Evolutionary conservation across 306 rosid genomes (phyloP), one percentile per base, ranked within the genome.

Genomic region (Senna tora): DNA sequence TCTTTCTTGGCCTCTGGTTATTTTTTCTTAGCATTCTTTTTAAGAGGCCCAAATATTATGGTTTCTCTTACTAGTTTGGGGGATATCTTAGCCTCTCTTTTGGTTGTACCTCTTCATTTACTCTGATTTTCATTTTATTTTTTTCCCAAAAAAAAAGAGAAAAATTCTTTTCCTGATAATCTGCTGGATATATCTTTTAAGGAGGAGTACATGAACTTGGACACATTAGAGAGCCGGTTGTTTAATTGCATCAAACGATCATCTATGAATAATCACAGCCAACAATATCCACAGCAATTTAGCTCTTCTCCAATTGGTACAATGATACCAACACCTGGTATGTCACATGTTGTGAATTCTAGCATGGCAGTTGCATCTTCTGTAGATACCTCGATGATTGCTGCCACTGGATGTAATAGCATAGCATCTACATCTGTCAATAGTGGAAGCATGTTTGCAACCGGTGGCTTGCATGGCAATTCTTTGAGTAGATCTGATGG

Each of bases 281-380:
- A 85, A 73, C 98, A 87, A 55, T 84, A 85, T 74, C 77, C 82
- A 28, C 97, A 82, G 77, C 84, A 73, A 75, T 89, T 84, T 58
- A 82, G 79, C 85, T 84, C 93, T 57, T 84, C 97, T 65, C 79
- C 92, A 19, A 43, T 85, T 49, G 82, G 93, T 69, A 87, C 91
- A 47, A 94, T 94, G 99, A 94, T 91, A 83, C 96, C 99, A 19
- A 94, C 99, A 6, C 97, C 99, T 43, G 97, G 99, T 51, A 89
- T 94, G 87, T 75, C 89, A 15, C 91, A 88, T 68, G 71, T 78
- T 79, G 84, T 88, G 75, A 89, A 87, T 87, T 83, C 99, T 66
- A 91, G 73, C 77, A 79, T 87, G 87, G 87, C 75, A 84, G 90
- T 76, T 70, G 46, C 90, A 12, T 85, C 97, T 79, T 87, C 90